Evolutionary conservation across 306 rosid genomes (phyloP), one percentile per base, ranked within the genome.

Genomic region (Sicyos baderoa): DNA sequence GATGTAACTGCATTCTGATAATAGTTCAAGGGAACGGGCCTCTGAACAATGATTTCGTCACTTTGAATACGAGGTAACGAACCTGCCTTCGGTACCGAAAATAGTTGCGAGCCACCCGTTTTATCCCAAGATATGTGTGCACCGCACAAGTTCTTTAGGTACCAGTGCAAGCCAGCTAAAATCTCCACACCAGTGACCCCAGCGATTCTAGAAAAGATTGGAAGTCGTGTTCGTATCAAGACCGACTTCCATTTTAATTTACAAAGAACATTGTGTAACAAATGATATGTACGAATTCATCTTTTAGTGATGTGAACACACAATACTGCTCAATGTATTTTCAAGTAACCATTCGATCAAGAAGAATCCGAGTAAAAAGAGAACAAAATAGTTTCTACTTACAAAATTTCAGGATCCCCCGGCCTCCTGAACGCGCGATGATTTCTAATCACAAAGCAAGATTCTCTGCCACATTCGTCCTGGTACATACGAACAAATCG

Each of bases 1-100:
- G 96, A 91, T 23, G 97, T 85, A 78, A 91, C 96, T 21, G 97
- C 96, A 77, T 91, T 91, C 78, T 91, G 97, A 80, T 91, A 88
- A 79, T 91, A 88, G 83, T 69, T 88, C 94, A 88, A 86, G 0
- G 96, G 97, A 79, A 84, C 21, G 52, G 94, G 91, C 76, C 96
- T 84, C 86, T 29, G 82, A 77, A 86, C 75, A 21, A 71, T 72
- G 73, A 91, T 58, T 47, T 89, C 96, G 1, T 62, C 62, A 18
- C 75, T 83, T 21, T 52, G 66, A 67, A 88, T 83, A 51, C 79
- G 82, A 11, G 96, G 87, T 6, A 88, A 85, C 19, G 78, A 74
- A 45, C 94, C 89, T 9, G 76, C 45, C 72, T 85, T 78, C 9
- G 89, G 96, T 16, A 85, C 79, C 21, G 94, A 81, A 79, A 73